Base-by-base conservation (phyloP, 2,329 filamentous ascomycete genomes). In the Aspergillus alliaceus region DNA sequence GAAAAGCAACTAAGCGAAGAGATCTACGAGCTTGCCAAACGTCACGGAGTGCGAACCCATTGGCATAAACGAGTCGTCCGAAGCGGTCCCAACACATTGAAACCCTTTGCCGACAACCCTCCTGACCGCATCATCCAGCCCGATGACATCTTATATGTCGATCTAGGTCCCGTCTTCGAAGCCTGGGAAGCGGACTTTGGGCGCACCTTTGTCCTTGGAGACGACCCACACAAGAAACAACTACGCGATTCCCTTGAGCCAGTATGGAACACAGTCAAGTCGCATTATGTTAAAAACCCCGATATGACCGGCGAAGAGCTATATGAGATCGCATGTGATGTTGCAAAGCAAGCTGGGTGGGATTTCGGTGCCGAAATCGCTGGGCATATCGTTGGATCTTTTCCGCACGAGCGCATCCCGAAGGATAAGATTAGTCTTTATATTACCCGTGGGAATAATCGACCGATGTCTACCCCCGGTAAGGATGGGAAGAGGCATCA, bases 121-220 rank as follows among this genome's bases (percentile, higher is more conserved):
- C 78, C 80, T 0, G 79, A 82, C 59, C 78, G 80, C 4, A 65
- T 76, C 31, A 77, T 84, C 48, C 61, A 78, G 58, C 63, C 67
- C 2, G 79, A 81, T 52, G 81, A 84, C 54, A 83, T 84, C 49
- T 67, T 84, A 2, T 76, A 80, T 55, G 76, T 83, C 32, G 81
- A 83, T 59, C 70, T 83, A 2, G 81, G 81, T 0, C 80, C 81
- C 0, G 80, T 83, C 0, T 82, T 83, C 55, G 80, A 82, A 51
- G 73, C 71, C 0, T 84, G 79, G 78, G 81, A 83, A 63, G 81
- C 81, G 5, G 81, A 83, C 59, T 82, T 82, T 56, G 80, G 80
- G 7, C 78, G 80, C 14, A 83, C 81, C 1, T 83, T 77, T 58
- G 80, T 83, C 3, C 72, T 83, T 0, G 80, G 79, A 3, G 58